Percentiles rank a stretch among this genome's conserved stretches.
phyloP scores from a whole-genome alignment of 2,329 filamentous ascomycete species.

The Alternaria longipes region DNA sequence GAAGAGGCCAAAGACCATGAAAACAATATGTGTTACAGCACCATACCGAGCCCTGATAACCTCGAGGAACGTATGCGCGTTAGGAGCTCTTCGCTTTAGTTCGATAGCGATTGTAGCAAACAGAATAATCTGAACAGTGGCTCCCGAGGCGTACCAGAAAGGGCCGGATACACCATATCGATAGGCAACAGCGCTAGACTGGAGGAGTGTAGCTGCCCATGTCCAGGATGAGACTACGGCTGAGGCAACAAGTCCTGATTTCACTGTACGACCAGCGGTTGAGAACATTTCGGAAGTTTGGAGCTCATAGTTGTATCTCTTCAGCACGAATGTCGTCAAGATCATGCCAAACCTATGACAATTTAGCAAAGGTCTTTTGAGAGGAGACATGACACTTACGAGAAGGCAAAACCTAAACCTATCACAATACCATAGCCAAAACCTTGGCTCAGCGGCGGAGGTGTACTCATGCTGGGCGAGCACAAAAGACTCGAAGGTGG shows the following conservation, averaged over 20 bases:
- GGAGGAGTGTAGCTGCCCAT: constrained; percentile 85
- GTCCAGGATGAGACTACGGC: constrained; percentile 96
- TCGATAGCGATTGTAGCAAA: constrained; percentile 93
- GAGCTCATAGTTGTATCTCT: constrained; percentile 76
- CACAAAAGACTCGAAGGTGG: background rate
- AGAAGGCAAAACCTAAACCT: constrained; percentile 77
- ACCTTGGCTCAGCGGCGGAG: constrained; percentile 61
- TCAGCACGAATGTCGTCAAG: constrained; percentile 74
- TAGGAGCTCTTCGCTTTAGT: constrained; percentile 84
- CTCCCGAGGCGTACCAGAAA: constrained; percentile 70
- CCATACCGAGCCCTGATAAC: constrained; percentile 85
- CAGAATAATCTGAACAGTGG: constrained; percentile 70
- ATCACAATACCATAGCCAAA: constrained; percentile 82
- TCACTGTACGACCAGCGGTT: constrained; percentile 86
- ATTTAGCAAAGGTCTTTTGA: constrained; percentile 18
- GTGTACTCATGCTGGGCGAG: constrained; percentile 6
- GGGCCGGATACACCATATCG: constrained; percentile 74
- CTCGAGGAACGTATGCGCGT: constrained; percentile 86
- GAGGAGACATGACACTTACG: constrained; percentile 50
- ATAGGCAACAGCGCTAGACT: constrained; percentile 84
- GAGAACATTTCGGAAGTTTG: constrained; percentile 95
- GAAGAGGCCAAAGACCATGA: constrained; percentile 81
- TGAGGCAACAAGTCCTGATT: constrained; percentile 85
- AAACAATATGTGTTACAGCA: constrained; percentile 74
- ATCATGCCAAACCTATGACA: constrained; percentile 70